These are phyloP conservation scores for Echites panduratus DNA, from an alignment of 257 asterid genomes.

Conservation along the genomic window DNA sequence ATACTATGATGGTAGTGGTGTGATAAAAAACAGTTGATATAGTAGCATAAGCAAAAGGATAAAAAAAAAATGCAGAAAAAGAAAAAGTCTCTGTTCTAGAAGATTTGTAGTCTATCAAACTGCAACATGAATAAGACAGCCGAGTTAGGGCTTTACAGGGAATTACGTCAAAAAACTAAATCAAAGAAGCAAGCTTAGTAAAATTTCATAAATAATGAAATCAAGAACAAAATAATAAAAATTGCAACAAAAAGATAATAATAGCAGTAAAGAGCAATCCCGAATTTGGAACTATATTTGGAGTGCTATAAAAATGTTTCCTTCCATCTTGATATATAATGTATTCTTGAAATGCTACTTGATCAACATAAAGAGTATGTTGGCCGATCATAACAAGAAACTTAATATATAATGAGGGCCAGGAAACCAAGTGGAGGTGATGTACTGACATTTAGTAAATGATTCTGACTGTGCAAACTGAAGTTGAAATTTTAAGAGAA, in stretches of 20 bases:
- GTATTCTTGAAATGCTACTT: neutral
- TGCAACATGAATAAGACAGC: too few relatives aligned
- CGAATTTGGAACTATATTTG: neutral
- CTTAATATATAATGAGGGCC: neutral
- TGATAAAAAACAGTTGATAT: neutral
- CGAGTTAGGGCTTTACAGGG: neutral
- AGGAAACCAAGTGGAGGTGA: neutral
- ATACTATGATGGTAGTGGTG: neutral
- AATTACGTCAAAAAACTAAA: neutral
- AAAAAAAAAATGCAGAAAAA: neutral
- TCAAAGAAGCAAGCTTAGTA: neutral
- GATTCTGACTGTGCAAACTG: neutral
- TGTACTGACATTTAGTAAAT: neutral
- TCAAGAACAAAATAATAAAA: conserved; percentile 3
- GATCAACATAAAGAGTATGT: neutral
- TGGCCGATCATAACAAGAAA: neutral
- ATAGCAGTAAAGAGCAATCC: neutral
- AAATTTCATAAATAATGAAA: neutral
- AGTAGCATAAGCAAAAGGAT: neutral
- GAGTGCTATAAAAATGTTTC: too few relatives aligned
- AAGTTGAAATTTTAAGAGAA: neutral
- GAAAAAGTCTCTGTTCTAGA: neutral
- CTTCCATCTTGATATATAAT: neutral
- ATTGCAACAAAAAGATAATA: neutral
- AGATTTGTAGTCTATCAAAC: neutral